Evolutionary conservation across 139 green algal species (phyloP).

Genomic region (Tetradesmus obliquus): DNA sequence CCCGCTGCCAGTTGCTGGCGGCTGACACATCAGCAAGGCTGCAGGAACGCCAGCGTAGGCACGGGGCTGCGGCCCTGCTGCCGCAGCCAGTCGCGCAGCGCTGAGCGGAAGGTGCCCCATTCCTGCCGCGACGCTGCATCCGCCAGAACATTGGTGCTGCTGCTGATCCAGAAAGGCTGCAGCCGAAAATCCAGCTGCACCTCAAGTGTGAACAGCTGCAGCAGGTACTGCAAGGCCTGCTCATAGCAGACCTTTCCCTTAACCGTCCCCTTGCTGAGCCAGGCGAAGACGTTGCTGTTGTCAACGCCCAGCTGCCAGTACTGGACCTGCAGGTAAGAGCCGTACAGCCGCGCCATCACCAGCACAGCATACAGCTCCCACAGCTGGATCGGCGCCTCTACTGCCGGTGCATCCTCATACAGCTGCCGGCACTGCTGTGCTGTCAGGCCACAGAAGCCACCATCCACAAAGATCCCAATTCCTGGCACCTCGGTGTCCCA

Average conservation of each 20-base stretch:
- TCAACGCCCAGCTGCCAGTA: background rate
- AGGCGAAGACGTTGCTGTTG: background rate
- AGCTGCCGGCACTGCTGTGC: background rate
- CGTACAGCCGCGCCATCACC: background rate
- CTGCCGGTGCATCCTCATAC: background rate
- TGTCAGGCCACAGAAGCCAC: background rate
- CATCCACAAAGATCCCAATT: background rate
- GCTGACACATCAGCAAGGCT: too few species aligned
- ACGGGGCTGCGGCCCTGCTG: too few species aligned
- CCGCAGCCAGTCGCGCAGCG: too few species aligned
- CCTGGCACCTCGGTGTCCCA: background rate
- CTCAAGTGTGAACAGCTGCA: too few species aligned
- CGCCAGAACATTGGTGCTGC: too few species aligned
- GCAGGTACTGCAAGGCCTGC: too few species aligned
- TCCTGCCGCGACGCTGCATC: too few species aligned
- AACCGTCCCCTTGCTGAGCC: background rate
- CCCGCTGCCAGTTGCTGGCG: too few species aligned
- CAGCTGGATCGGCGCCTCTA: background rate
- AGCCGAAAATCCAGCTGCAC: too few species aligned
- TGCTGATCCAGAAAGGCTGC: too few species aligned
- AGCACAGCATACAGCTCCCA: constrained; percentile 17
- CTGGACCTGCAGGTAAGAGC: background rate
- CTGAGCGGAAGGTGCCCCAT: too few species aligned
- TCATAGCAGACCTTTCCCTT: background rate
- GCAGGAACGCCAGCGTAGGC: too few species aligned